Base-by-base conservation (phyloP, 257 asterid genomes). In the Plantago elongata region DNA sequence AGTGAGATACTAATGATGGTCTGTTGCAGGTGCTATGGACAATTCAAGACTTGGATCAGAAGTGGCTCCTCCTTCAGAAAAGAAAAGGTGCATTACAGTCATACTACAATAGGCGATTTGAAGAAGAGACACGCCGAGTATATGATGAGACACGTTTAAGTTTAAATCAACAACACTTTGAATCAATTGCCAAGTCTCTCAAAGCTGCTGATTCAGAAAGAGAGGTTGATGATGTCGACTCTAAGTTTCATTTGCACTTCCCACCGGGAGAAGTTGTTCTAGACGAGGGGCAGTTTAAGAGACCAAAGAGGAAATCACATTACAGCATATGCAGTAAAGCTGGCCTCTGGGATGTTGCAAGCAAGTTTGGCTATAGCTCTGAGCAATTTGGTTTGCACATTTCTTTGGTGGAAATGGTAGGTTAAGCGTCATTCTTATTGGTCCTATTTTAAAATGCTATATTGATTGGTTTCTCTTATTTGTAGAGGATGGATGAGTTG, bases 21-120 rank as follows among this genome's bases (percentile, higher is more conserved):
- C 58, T 59, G 67, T 65, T 76, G 77, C 81, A 92, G 97, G 91
- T 89, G 65, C 99, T 92, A 64, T 92, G 99, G 99, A 81, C 88
- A 54, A 84, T 92, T 71, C 91, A 84, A 65, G 95, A 92, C 63
- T 81, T 92, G 84, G 96, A 92, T 73, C 86, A 76, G 69, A 92
- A 89, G 78, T 92, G 99, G 99, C 94, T 87, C 65, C 86, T 84
- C 70, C 94, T 92, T 63, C 95, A 87, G 79, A 92, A 89, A 81
- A 78, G 99, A 75, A 92, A 92, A 81, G 79, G 81, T 73, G 91
- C 94, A 11, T 86, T 89, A 29, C 83, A 74, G 71, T 72, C 78
- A 27, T 86, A 83, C 79, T 92, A 84, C 64, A 73, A 55, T 61
- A 92, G 78, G 81, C 87, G 88, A n/a, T 92, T 77, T 14, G 91